Percentiles rank a stretch among this genome's conserved stretches.
Evolutionary conservation across 257 asterid species (phyloP).

Genomic region (Linderniella brevidens): DNA sequence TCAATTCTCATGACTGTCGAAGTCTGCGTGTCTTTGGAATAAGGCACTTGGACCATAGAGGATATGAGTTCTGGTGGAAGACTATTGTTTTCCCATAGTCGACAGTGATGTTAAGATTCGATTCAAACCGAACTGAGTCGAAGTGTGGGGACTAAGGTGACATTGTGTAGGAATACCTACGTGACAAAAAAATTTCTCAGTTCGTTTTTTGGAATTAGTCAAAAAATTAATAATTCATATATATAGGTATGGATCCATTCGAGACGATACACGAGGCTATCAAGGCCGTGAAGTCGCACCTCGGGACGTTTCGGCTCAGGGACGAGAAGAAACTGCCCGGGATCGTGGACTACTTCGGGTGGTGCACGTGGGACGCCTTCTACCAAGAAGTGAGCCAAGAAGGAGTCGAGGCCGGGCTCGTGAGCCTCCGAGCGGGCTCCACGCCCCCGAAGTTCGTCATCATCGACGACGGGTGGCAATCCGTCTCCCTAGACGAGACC

Average conservation of each 20-base stretch:
- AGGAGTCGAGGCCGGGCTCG: conserved; percentile 68
- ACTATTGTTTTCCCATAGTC: too few relatives aligned
- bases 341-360: conserved; percentile 60
- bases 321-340: conserved; percentile 63
- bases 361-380: conserved; percentile 96
- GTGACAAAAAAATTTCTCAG: too few relatives aligned
- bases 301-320: conserved; percentile 41
- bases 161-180: too few relatives aligned
- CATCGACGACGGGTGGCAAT: conserved; percentile 86
- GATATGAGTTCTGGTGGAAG: too few relatives aligned
- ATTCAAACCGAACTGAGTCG: too few relatives aligned
- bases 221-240: too few relatives aligned
- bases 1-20: too few relatives aligned
- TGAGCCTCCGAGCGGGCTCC: conserved; percentile 44
- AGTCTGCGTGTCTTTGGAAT: too few relatives aligned
- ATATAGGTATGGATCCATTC: conserved; percentile 44
- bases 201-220: too few relatives aligned
- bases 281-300: conserved; percentile 37
- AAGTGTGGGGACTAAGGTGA: too few relatives aligned
- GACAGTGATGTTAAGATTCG: too few relatives aligned
- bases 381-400: conserved; percentile 75
- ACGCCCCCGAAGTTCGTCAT: conserved; percentile 65
- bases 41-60: too few relatives aligned
- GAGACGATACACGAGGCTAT: conserved; percentile 42
- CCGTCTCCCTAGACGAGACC: conserved; percentile 31